Conservation (phyloP, 768 basidiomycete genomes). For the Pleurotus platypus region DNA sequence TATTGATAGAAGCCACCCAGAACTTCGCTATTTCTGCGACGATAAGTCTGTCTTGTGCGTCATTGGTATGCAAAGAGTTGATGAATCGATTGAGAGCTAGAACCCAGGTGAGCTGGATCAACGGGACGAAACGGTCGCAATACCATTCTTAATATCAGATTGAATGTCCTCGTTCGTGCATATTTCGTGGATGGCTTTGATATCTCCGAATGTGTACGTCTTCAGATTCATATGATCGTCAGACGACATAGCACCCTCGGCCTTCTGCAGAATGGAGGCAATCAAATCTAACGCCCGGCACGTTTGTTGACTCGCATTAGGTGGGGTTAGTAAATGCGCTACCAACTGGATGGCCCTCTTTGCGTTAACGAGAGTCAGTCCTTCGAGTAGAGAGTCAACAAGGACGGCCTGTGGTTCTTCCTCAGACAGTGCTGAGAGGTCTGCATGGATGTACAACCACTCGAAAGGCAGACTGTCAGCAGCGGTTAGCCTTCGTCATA, state of each 20-base stretch:
- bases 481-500: conserved; percentile 1
- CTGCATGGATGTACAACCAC: conserved; percentile 38
- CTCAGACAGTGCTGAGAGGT: conserved; percentile 20
- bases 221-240: conserved; percentile 34
- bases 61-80: conserved; percentile 30
- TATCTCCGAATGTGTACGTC: conserved; percentile 31
- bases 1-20: conserved; percentile 31
- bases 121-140: background rate
- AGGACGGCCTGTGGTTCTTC: conserved; percentile 29
- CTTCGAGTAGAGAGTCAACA: conserved; percentile 25
- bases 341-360: conserved; percentile 36
- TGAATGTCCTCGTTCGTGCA: conserved; percentile 26
- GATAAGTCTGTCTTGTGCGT: conserved; percentile 32
- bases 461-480: conserved; percentile 34
- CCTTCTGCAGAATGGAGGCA: conserved; percentile 28
- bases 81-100: conserved; percentile 44
- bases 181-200: conserved; percentile 26
- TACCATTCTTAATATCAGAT: background rate
- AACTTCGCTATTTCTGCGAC: conserved; percentile 35
- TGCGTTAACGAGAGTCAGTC: conserved; percentile 20
- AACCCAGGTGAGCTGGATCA: conserved; percentile 4
- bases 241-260: conserved; percentile 21
- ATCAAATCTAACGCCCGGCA: conserved; percentile 34
- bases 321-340: conserved; percentile 26
- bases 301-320: conserved; percentile 1